Base-by-base conservation (phyloP, 139 green algal species). In the Raphidocelis subcapitata region DNA sequence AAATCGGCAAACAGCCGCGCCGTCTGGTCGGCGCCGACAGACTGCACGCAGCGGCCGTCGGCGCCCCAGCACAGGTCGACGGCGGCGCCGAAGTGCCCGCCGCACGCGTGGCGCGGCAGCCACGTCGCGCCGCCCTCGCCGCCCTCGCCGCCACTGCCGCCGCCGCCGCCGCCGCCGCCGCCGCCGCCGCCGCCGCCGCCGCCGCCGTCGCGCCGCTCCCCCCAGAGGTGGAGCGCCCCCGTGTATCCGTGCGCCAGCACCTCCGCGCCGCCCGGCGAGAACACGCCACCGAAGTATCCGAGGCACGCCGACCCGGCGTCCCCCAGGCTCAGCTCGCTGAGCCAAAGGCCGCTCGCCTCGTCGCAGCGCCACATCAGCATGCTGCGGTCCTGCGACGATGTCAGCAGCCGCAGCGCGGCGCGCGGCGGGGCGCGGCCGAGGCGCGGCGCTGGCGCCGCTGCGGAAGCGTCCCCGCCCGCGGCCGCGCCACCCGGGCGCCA, bases 291-390 rank as follows among this genome's bases (percentile, higher is more conserved):
- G 59, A 86, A 94, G 72, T 92, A 96, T 24, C 91, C 91, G 46
- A 96, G 73, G 61, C 84, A 86, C 46, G 65, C 68, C 10, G 79
- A 80, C 3, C 93, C 93, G 0, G 93, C 93, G 70, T 98, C 94
- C 0, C 95, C 95, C 52, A 98, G 75, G 28, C 77, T 88, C 36
- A 90, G 85, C 49, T 90, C 86, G 23, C 79, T 85, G 76, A 98
- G 88, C 95, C 95, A 99, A 44, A 97, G 62, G 0, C 86, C 89
- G 37, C 75, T 82, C n/a, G 46, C 15, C 36, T 62, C 47, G 44
- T 97, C 89, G 10, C 83, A 87, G 5, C 72, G 51, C 95, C 95
- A 99, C 3, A 99, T 44, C 74, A 95, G 89, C 90, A 99, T 96
- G 31, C 91, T 97, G 16, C 95, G 82, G 79, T 99, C 95, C 92